Conservation (phyloP, 148 eudicot species). For the Polygonum maritimum region DNA sequence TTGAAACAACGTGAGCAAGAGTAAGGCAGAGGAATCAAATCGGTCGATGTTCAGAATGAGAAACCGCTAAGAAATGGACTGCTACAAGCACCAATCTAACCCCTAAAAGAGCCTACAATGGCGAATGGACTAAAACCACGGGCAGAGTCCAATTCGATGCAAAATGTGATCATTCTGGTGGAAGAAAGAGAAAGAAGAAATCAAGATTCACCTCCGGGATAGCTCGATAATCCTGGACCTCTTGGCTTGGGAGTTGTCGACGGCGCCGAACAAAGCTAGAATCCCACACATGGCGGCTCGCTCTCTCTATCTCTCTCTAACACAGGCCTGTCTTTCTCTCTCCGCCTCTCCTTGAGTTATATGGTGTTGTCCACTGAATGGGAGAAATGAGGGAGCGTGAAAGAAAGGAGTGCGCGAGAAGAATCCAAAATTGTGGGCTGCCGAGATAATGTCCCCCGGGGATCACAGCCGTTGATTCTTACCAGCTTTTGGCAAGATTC, state of each 20-base stretch:
- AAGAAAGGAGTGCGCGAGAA: background rate
- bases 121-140: background rate
- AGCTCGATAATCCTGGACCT: slow-evolving; percentile 86
- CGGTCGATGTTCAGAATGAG: background rate
- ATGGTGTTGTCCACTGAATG: background rate
- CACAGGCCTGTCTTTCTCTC: slow-evolving; percentile 7
- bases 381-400: background rate
- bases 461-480: slow-evolving; percentile 11
- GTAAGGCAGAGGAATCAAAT: background rate
- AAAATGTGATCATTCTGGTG: background rate
- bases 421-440: slow-evolving; percentile 2
- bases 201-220: slow-evolving; percentile 46
- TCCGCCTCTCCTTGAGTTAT: background rate
- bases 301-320: slow-evolving; percentile 2
- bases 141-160: background rate
- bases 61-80: background rate
- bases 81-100: background rate
- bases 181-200: background rate
- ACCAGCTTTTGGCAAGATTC: background rate
- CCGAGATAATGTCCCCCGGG: background rate
- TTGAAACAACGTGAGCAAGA: background rate
- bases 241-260: slow-evolving; percentile 62
- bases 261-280: slow-evolving; percentile 82
- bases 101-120: background rate
- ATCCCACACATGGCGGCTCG: slow-evolving; percentile 77